Percentiles rank a stretch among this genome's conserved stretches.
Evolutionary conservation across 371 early-diverging fungal genomes (phyloP).

Genomic region (Mucor racemosus): DNA sequence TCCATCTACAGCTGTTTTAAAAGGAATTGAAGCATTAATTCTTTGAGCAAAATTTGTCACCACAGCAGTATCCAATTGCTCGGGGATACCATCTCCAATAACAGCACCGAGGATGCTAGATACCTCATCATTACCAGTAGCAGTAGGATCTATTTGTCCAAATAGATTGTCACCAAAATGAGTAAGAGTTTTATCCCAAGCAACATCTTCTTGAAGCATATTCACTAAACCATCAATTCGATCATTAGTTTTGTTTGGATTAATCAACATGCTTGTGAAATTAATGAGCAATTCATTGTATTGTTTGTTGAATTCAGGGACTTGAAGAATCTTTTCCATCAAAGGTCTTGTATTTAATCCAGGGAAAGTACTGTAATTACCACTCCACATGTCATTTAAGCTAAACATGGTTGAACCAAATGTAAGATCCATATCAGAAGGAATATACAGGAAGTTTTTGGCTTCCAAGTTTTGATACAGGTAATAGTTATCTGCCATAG

Average conservation of each 20-base stretch:
- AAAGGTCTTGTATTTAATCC: constrained; percentile 26
- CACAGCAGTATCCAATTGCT: not conserved
- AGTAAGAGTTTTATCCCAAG: constrained; percentile 38
- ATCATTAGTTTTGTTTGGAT: constrained; percentile 25
- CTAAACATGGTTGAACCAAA: constrained; percentile 31
- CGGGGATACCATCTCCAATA: not conserved
- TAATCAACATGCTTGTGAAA: constrained; percentile 22
- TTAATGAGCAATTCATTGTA: constrained; percentile 30
- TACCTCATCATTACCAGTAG: not conserved
- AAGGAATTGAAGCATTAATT: not conserved
- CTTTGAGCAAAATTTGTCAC: constrained; percentile 1
- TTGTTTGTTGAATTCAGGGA: constrained; percentile 31
- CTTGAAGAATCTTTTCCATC: constrained; percentile 22
- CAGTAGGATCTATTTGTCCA: not conserved
- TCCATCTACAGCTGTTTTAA: constrained; percentile 21
- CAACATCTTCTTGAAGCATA: constrained; percentile 44
- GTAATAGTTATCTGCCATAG: constrained; percentile 43
- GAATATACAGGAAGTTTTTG: constrained; percentile 26
- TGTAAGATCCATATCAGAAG: constrained; percentile 43
- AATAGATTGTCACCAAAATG: constrained; percentile 16
- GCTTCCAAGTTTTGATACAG: constrained; percentile 29
- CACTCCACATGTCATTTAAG: constrained; percentile 24
- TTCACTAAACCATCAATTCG: constrained; percentile 29
- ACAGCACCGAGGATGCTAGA: not conserved
- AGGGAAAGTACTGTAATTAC: constrained; percentile 38